Evolutionary conservation across 805 yeast genomes (phyloP).

Genomic region (Hanseniaspora lachancei): DNA sequence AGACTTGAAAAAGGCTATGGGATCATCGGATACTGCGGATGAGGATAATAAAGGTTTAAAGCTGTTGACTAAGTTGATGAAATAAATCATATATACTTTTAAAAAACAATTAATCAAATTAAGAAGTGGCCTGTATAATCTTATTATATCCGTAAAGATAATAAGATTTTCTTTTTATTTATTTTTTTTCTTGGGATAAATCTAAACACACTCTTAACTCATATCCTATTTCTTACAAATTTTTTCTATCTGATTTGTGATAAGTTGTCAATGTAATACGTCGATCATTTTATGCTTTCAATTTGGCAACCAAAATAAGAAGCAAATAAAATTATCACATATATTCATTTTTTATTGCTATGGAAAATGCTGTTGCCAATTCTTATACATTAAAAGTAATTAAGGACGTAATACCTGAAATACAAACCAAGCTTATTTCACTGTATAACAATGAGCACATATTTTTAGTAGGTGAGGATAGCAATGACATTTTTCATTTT

Average conservation of each 20-base stretch:
- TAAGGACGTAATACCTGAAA: neutral
- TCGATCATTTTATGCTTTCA: neutral
- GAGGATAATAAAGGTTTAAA: slow-evolving; percentile 56
- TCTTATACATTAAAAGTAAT: neutral
- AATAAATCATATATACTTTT: slow-evolving; percentile 12
- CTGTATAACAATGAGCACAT: slow-evolving; percentile 3
- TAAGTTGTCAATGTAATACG: too few species aligned
- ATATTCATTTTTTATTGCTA: neutral
- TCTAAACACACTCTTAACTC: too few species aligned
- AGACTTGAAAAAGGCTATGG: slow-evolving; percentile 40
- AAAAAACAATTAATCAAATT: too few species aligned
- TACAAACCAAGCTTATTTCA: neutral
- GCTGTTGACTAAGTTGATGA: slow-evolving; percentile 32
- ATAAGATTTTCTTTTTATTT: neutral
- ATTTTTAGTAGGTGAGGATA: neutral
- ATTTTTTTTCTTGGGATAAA: too few species aligned
- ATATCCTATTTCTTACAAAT: too few species aligned
- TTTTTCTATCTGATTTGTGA: too few species aligned
- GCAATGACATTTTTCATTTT: slow-evolving; percentile 9
- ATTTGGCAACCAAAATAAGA: neutral
- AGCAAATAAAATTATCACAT: too few species aligned
- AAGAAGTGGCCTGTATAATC: too few species aligned
- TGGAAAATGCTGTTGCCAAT: neutral
- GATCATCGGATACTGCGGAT: slow-evolving; percentile 30
- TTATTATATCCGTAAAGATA: too few species aligned